phyloP scores from a whole-genome alignment of 768 basidiomycete species.

The Collybiopsis confluens region DNA sequence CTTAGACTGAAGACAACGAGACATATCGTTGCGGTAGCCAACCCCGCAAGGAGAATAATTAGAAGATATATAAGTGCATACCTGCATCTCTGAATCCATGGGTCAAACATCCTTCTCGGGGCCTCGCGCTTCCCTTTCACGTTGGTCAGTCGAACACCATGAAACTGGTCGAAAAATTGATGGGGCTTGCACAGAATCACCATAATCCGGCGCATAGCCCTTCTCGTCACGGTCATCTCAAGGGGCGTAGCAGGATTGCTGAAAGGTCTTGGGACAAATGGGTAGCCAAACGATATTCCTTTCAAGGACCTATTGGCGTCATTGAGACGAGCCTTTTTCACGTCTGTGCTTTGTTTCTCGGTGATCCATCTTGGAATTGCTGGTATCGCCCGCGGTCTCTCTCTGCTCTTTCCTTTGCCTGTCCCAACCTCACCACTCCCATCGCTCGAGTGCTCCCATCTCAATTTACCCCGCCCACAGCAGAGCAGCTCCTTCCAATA shows the following conservation, averaged over 20 bases:
- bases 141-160: constrained; percentile 38
- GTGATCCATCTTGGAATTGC: constrained; percentile 39
- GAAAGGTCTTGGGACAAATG: constrained; percentile 52
- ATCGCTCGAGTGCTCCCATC: constrained; percentile 8
- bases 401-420: constrained; percentile 18
- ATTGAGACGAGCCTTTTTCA: constrained; percentile 38
- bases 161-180: constrained; percentile 36
- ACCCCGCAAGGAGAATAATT: constrained; percentile 10
- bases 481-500: constrained; percentile 35
- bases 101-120: constrained; percentile 47
- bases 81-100: constrained; percentile 54
- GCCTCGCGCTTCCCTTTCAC: constrained; percentile 42
- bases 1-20: constrained; percentile 11
- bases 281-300: constrained; percentile 53
- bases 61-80: constrained; percentile 48
- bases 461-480: constrained; percentile 20
- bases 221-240: constrained; percentile 7
- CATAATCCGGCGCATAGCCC: constrained; percentile 15
- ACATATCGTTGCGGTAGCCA: constrained; percentile 2
- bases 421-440: constrained; percentile 12
- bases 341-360: constrained; percentile 40
- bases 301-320: constrained; percentile 40
- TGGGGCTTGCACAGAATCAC: constrained; percentile 43
- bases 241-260: constrained; percentile 23
- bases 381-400: constrained; percentile 11